These are phyloP conservation scores for Penicillium pulvis DNA, from an alignment of 495 filamentous ascomycete species.

Conservation along the genomic window DNA sequence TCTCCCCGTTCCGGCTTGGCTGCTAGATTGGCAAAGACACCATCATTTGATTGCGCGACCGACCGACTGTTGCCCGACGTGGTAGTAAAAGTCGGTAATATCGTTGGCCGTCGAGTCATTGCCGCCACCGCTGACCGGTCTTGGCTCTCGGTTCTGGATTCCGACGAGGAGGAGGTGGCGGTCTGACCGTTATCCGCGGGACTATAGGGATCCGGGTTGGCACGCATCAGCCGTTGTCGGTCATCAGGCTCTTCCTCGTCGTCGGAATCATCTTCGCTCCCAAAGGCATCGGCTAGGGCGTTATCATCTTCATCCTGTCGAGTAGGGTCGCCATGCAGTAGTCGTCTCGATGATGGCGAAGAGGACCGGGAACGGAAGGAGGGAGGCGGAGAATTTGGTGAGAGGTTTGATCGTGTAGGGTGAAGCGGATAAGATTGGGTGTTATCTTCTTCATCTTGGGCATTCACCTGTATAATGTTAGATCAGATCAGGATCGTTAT, in stretches of 20 bases:
- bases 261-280: slow-evolving; percentile 67
- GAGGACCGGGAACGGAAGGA: slow-evolving; percentile 86
- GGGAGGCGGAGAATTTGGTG: slow-evolving; percentile 85
- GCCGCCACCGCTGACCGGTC: slow-evolving; percentile 27
- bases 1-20: slow-evolving; percentile 89
- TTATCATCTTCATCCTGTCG: slow-evolving; percentile 68
- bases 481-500: slow-evolving; percentile 17
- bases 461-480: slow-evolving; percentile 49
- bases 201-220: slow-evolving; percentile 51
- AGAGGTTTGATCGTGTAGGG: slow-evolving; percentile 44
- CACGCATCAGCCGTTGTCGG: slow-evolving; percentile 80
- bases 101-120: slow-evolving; percentile 51
- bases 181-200: slow-evolving; percentile 30
- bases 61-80: slow-evolving; percentile 46
- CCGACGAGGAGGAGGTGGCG: slow-evolving; percentile 42
- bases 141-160: slow-evolving; percentile 27
- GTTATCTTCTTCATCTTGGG: slow-evolving; percentile 54
- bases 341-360: slow-evolving; percentile 63
- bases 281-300: slow-evolving; percentile 89
- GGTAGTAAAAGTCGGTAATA: slow-evolving; percentile 52
- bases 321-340: slow-evolving; percentile 56
- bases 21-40: slow-evolving; percentile 92
- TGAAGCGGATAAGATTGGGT: slow-evolving; percentile 44
- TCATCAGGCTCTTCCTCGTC: slow-evolving; percentile 77
- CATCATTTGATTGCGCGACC: slow-evolving; percentile 70